Percentiles rank a stretch among this genome's conserved stretches.
These are phyloP conservation scores for Eimeria sp. DNA, from an alignment of 169 alveolate species.

Conservation along the genomic window DNA sequence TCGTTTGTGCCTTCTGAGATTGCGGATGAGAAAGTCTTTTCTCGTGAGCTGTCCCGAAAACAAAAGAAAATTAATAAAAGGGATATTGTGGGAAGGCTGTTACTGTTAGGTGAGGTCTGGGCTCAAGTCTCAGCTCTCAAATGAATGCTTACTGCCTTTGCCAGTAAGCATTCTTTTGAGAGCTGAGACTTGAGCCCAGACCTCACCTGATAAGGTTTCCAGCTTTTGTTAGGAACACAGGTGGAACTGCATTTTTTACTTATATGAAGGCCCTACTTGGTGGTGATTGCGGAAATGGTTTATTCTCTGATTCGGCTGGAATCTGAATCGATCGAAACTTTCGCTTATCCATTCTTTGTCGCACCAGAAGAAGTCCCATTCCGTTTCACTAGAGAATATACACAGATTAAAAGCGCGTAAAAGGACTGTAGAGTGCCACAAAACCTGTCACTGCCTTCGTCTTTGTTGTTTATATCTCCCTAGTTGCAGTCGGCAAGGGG, in stretches of 20 bases:
- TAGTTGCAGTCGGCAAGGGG: no score
- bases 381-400: slow-evolving; percentile 88
- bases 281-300: slow-evolving; percentile 97
- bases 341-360: slow-evolving; percentile 97
- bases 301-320: slow-evolving; percentile 93
- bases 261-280: slow-evolving; percentile 86
- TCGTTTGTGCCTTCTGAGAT: slow-evolving; percentile 90
- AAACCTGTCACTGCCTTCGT: no score
- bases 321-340: slow-evolving; percentile 93
- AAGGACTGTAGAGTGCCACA: no score
- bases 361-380: slow-evolving; percentile 97
- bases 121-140: neutral
- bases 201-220: no score
- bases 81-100: neutral
- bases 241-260: neutral
- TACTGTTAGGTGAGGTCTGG: neutral
- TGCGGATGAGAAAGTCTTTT: slow-evolving; percentile 96
- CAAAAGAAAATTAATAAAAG: neutral
- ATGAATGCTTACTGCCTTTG: no score
- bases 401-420: neutral
- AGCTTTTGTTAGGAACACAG: no score
- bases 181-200: no score
- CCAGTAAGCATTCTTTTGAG: no score
- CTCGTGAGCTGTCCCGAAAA: slow-evolving; percentile 89
- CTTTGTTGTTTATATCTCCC: no score